Percentiles rank a stretch among this genome's conserved stretches.
phyloP scores from a whole-genome alignment of 345 rosid species.

The Draba incana region DNA sequence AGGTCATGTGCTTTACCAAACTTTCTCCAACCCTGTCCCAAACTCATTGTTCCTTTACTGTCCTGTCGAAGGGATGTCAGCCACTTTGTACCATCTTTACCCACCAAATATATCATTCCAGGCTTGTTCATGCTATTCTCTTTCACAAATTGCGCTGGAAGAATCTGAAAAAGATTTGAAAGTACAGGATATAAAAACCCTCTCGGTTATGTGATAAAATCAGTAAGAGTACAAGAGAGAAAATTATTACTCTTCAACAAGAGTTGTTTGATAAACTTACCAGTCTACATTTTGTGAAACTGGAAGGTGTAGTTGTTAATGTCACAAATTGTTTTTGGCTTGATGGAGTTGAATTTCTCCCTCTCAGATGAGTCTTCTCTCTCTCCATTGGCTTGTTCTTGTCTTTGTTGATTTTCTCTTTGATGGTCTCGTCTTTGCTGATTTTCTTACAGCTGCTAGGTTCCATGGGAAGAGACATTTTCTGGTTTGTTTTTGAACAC shows the following conservation, averaged over 20 bases:
- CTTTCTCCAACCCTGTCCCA: conserved; percentile 22
- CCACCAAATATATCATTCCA: conserved; percentile 1
- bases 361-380: not conserved
- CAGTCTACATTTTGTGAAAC: not conserved
- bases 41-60: not conserved
- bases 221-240: not conserved
- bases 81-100: conserved; percentile 6
- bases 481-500: not conserved
- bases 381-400: not conserved
- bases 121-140: conserved; percentile 7
- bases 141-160: not conserved
- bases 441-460: not conserved
- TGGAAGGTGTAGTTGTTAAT: conserved; percentile 1
- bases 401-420: no score
- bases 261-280: conserved; percentile 2
- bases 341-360: conserved; percentile 19
- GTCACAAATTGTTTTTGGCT: conserved; percentile 11
- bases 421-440: no score
- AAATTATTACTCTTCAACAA: not conserved
- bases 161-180: not conserved
- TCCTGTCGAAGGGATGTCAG: not conserved
- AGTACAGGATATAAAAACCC: not conserved
- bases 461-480: not conserved
- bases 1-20: conserved; percentile 24
- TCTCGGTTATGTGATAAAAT: not conserved